Conservation (phyloP, 2,329 filamentous ascomycete genomes). For the Fusarium buxicola region DNA sequence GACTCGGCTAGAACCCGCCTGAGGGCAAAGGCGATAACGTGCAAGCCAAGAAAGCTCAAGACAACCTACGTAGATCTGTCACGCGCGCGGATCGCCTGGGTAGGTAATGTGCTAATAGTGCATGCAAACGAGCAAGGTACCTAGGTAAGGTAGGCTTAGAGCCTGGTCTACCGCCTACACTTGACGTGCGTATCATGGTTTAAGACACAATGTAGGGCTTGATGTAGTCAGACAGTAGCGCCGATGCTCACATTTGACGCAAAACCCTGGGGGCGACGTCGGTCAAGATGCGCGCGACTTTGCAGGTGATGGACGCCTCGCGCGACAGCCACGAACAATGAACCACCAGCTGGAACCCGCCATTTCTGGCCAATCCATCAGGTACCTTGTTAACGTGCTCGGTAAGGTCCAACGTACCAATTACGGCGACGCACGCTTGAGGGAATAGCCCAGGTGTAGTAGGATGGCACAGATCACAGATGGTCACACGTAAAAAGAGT, state of each 20-base stretch:
- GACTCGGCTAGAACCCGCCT: neutral
- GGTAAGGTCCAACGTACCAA: too few species aligned
- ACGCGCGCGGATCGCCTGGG: conserved; percentile 14
- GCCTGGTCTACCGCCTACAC: too few species aligned
- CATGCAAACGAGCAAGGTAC: too few species aligned
- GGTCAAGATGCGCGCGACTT: neutral
- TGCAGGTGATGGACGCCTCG: conserved; percentile 10
- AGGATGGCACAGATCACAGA: neutral
- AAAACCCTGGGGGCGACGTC: neutral
- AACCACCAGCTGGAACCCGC: neutral
- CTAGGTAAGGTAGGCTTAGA: conserved; percentile 4
- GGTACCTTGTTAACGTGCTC: conserved; percentile 2
- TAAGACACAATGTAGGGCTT: neutral
- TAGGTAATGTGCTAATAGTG: neutral
- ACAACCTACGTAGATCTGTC: conserved; percentile 11
- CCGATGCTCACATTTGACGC: neutral
- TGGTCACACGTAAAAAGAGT: conserved; percentile 15
- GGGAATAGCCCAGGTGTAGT: neutral
- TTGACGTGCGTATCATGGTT: neutral
- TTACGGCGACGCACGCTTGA: neutral
- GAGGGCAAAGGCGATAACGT: conserved; percentile 10
- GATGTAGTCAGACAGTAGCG: neutral
- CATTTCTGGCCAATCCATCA: neutral
- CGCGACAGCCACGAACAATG: neutral
- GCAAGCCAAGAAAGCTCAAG: conserved; percentile 9